Conservation (phyloP, 495 filamentous ascomycete genomes). For the Astrothelium macrocarpum region DNA sequence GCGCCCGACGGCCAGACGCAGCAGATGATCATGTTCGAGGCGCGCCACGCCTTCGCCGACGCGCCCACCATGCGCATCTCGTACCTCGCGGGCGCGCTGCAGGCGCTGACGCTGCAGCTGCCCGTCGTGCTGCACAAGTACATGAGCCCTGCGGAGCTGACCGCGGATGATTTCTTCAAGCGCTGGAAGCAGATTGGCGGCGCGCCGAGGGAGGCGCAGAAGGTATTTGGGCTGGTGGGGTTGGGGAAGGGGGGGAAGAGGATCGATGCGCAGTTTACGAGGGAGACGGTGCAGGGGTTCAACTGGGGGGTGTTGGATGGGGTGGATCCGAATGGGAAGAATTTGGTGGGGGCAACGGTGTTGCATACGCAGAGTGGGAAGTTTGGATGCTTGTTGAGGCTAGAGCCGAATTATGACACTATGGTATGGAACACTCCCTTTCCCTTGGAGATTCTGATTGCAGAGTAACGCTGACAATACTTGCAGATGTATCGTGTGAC, state of each 20-base stretch:
- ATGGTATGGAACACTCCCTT: conserved; percentile 40
- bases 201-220: conserved; percentile 72
- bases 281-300: conserved; percentile 64
- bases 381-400: conserved; percentile 81
- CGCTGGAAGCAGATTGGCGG: conserved; percentile 97
- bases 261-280: conserved; percentile 47
- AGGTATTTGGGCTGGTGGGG: conserved; percentile 66
- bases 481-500: conserved; percentile 88
- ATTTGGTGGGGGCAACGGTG: conserved; percentile 89
- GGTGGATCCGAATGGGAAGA: conserved; percentile 84
- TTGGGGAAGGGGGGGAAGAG: conserved; percentile 20
- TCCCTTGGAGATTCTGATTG: background rate
- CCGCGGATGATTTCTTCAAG: conserved; percentile 93
- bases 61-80: conserved; percentile 87
- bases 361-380: conserved; percentile 81
- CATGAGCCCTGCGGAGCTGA: conserved; percentile 81
- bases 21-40: conserved; percentile 89
- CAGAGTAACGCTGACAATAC: background rate
- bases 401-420: conserved; percentile 90
- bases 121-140: conserved; percentile 88
- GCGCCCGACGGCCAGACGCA: conserved; percentile 68
- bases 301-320: conserved; percentile 76
- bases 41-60: conserved; percentile 69
- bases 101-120: conserved; percentile 84
- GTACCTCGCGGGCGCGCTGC: conserved; percentile 86